Percentiles rank a stretch among this genome's conserved stretches.
Evolutionary conservation across 768 basidiomycete genomes (phyloP).

Genomic region (Boletus sp.): DNA sequence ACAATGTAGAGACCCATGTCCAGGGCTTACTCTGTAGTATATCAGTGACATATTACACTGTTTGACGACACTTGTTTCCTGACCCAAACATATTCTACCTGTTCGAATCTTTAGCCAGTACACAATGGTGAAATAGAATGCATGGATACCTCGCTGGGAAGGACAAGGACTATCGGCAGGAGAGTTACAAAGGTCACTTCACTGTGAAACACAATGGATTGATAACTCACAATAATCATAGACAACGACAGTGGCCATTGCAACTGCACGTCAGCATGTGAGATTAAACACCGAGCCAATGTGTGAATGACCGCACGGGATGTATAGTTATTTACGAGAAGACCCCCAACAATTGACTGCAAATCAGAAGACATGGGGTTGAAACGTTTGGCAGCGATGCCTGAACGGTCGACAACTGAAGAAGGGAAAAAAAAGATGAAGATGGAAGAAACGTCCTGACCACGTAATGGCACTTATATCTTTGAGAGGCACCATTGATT

Average conservation of each 20-base stretch:
- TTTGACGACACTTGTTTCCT: neutral
- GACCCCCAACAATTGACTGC: neutral
- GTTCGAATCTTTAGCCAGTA: neutral
- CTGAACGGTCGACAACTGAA: neutral
- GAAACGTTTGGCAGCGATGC: neutral
- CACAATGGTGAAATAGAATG: neutral
- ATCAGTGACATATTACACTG: neutral
- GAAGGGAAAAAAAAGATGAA: neutral
- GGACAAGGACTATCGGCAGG: neutral
- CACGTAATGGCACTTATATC: too few relatives aligned
- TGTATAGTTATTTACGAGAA: neutral
- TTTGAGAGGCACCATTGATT: too few relatives aligned
- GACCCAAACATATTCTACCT: neutral
- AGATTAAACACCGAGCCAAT: neutral
- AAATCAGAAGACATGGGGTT: neutral
- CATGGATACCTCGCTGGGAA: neutral
- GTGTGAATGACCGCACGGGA: neutral
- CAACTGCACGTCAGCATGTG: neutral
- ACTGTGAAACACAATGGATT: neutral
- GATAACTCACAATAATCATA: neutral
- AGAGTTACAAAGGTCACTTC: neutral
- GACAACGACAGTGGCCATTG: neutral
- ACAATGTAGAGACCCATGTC: neutral
- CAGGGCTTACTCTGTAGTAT: neutral
- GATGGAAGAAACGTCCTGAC: too few relatives aligned